phyloP scores from a whole-genome alignment of 768 basidiomycete species.

The Amanita phalloides region DNA sequence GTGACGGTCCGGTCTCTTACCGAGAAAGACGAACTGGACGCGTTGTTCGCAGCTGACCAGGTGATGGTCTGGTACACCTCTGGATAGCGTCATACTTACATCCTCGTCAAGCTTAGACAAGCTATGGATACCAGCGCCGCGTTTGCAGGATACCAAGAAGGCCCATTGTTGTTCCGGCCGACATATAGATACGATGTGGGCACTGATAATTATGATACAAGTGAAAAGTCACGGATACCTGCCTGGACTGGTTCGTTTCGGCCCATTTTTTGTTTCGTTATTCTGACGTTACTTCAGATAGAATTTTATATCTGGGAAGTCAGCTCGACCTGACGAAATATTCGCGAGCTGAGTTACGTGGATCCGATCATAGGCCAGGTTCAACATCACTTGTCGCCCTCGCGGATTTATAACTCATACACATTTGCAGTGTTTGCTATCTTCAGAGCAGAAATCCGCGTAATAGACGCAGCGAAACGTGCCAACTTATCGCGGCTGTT shows the following conservation, averaged over 20 bases:
- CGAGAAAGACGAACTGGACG: conserved; percentile 54
- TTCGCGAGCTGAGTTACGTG: conserved; percentile 70
- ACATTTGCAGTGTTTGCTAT: conserved; percentile 62
- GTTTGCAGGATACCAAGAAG: conserved; percentile 82
- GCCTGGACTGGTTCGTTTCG: conserved; percentile 82
- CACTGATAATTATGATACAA: conserved; percentile 85
- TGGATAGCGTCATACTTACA: conserved; percentile 1
- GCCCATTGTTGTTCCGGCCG: conserved; percentile 82
- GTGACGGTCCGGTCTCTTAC: conserved; percentile 65
- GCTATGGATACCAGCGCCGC: conserved; percentile 64
- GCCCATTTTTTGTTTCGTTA: not conserved
- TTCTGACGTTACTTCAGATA: conserved; percentile 44
- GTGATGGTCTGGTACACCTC: conserved; percentile 26
- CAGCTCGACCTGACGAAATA: conserved; percentile 70
- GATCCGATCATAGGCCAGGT: conserved; percentile 97
- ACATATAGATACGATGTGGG: conserved; percentile 88
- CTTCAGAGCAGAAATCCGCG: conserved; percentile 67
- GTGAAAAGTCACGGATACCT: conserved; percentile 93
- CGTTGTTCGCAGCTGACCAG: conserved; percentile 78
- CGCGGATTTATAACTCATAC: conserved; percentile 8
- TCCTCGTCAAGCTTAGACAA: conserved; percentile 45
- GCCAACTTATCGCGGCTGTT: conserved; percentile 57
- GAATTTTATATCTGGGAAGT: conserved; percentile 77
- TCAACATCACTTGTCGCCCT: not conserved
- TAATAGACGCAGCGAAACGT: conserved; percentile 71